Evolutionary conservation across 208 protist genomes (phyloP).

Genomic region (Leishmania mexicana): DNA sequence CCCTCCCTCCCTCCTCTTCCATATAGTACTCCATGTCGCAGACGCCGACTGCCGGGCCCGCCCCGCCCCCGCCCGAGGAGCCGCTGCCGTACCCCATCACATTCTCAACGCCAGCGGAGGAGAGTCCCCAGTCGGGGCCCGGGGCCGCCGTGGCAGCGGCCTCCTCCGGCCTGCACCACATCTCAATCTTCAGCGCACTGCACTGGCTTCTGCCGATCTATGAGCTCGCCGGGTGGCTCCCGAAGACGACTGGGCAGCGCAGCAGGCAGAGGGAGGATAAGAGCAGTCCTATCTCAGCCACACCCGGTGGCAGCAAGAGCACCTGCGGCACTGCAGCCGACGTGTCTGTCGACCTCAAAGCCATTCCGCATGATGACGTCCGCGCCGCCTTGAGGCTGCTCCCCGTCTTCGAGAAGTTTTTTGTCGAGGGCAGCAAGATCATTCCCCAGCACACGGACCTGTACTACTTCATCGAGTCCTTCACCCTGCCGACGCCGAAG

Average conservation of each 20-base stretch:
- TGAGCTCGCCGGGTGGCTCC: constrained; percentile 55
- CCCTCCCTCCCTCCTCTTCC: background rate
- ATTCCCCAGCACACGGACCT: constrained; percentile 53
- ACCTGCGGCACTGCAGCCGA: constrained; percentile 1
- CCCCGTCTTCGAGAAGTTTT: constrained; percentile 56
- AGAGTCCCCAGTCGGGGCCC: constrained; percentile 1
- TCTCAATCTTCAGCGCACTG: constrained; percentile 57
- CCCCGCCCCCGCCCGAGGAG: constrained; percentile 33
- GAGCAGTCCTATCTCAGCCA: background rate
- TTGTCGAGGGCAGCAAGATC: constrained; percentile 46
- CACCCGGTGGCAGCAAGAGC: background rate
- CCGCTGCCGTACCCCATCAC: constrained; percentile 36
- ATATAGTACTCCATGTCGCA: background rate
- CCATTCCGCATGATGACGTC: constrained; percentile 27
- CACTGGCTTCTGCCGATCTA: constrained; percentile 63
- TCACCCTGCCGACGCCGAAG: constrained; percentile 72
- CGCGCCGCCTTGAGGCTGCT: constrained; percentile 39
- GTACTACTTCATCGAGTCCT: constrained; percentile 49
- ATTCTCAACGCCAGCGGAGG: constrained; percentile 19
- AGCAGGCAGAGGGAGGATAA: constrained; percentile 2
- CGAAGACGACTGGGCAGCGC: constrained; percentile 9
- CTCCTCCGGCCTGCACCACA: constrained; percentile 21
- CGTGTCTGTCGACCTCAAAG: background rate
- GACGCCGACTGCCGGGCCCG: background rate
- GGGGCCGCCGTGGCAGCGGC: constrained; percentile 4